These are phyloP conservation scores for Clavispora carvajalis DNA, from an alignment of 805 yeast species.

Conservation along the genomic window DNA sequence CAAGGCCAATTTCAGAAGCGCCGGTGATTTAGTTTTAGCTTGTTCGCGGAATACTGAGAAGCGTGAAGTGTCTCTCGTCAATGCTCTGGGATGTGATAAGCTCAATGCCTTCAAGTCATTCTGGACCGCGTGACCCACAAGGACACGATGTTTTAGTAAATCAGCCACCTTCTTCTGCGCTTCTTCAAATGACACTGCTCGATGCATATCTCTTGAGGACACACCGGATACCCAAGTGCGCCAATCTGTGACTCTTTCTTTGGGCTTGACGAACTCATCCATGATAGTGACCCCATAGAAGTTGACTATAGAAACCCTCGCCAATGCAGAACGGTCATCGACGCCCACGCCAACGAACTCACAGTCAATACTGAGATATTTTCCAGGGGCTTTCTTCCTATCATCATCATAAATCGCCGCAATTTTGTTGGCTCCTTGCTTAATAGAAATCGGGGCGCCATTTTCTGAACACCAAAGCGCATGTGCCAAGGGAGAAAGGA, in stretches of 20 bases:
- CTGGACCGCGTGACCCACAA: slow-evolving; percentile 83
- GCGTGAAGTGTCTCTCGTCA: slow-evolving; percentile 70
- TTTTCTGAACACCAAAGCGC: slow-evolving; percentile 9
- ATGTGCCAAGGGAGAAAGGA: slow-evolving; percentile 5
- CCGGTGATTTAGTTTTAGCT: slow-evolving; percentile 66
- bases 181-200: slow-evolving; percentile 60
- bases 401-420: slow-evolving; percentile 6
- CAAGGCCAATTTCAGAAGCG: slow-evolving; percentile 58
- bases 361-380: slow-evolving; percentile 80
- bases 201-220: slow-evolving; percentile 59
- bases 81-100: slow-evolving; percentile 59
- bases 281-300: slow-evolving; percentile 66
- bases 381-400: slow-evolving; percentile 52
- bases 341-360: slow-evolving; percentile 91
- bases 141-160: slow-evolving; percentile 37
- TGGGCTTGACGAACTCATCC: slow-evolving; percentile 74
- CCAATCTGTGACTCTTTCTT: slow-evolving; percentile 79
- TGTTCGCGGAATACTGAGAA: slow-evolving; percentile 54
- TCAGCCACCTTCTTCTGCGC: slow-evolving; percentile 47
- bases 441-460: not conserved
- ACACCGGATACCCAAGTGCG: slow-evolving; percentile 92
- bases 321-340: slow-evolving; percentile 61
- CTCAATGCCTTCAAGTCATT: slow-evolving; percentile 70
- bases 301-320: slow-evolving; percentile 84
- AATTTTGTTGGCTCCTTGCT: not conserved